Percentiles rank a stretch among this genome's conserved stretches.
Conservation (phyloP, 768 basidiomycete genomes). For the Rhodotorula diobovata region DNA sequence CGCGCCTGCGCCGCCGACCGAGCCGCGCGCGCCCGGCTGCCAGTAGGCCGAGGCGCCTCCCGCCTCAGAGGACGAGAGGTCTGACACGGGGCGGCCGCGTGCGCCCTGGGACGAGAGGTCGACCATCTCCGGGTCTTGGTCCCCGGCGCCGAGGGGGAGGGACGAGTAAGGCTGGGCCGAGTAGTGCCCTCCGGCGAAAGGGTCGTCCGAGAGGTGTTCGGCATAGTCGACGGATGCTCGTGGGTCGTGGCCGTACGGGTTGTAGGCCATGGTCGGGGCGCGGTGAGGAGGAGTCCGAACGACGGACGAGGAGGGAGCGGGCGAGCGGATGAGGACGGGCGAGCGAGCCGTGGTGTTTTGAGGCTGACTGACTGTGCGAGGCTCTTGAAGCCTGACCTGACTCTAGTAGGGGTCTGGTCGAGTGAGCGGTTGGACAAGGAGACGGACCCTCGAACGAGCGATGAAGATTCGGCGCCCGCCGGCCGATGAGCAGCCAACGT, state of each 20-base stretch:
- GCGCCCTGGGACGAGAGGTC: constrained; percentile 4
- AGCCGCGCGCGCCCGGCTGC: constrained; percentile 11
- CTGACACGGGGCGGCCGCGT: not conserved
- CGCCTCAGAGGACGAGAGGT: not conserved
- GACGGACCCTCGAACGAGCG: too few species aligned
- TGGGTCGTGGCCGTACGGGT: not conserved
- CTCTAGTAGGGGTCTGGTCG: too few species aligned
- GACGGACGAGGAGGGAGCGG: not conserved
- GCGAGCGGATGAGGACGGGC: not conserved
- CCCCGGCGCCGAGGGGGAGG: not conserved
- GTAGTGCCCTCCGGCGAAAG: not conserved
- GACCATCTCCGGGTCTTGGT: constrained; percentile 24
- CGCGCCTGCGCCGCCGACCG: constrained; percentile 4
- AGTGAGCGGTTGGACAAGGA: too few species aligned
- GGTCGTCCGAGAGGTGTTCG: constrained; percentile 3
- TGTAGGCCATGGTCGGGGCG: constrained; percentile 25
- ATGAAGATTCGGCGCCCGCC: too few species aligned
- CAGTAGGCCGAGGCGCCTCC: constrained; percentile 20
- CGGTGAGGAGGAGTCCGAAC: too few species aligned
- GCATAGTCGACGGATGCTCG: not conserved
- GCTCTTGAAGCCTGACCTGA: too few species aligned
- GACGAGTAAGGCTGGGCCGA: constrained; percentile 1
- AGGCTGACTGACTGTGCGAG: too few species aligned
- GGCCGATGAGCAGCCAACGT: too few species aligned
- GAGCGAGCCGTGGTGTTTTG: not conserved